Conservation (phyloP, 192 early-diverging fungal genomes). For the Podila epigama region DNA sequence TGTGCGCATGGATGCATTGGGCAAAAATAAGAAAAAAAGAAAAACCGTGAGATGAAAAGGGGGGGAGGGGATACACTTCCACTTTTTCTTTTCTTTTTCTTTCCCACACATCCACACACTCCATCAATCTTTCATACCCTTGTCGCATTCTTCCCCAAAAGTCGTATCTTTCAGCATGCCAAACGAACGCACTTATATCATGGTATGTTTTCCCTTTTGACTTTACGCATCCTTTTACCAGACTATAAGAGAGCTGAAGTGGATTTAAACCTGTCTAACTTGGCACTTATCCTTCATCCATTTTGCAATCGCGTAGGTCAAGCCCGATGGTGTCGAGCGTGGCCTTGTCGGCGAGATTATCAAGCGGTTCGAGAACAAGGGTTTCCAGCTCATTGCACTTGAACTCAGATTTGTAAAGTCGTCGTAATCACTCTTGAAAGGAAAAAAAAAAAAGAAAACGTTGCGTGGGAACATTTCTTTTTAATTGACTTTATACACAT, state of each 20-base stretch:
- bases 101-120: slow-evolving; percentile 3
- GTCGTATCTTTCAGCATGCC: slow-evolving; percentile 12
- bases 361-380: slow-evolving; percentile 84
- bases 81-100: slow-evolving; percentile 21
- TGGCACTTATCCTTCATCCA: slow-evolving; percentile 20
- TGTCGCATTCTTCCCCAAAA: slow-evolving; percentile 2
- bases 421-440: not conserved
- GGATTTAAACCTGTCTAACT: not conserved
- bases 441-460: not conserved
- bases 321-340: slow-evolving; percentile 89
- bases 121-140: no score
- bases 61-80: not conserved
- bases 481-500: not conserved
- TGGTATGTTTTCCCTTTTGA: slow-evolving; percentile 17
- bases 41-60: not conserved
- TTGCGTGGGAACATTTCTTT: not conserved
- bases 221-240: not conserved
- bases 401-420: slow-evolving; percentile 66
- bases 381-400: slow-evolving; percentile 91
- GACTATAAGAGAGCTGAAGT: no score
- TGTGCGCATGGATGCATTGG: no score
- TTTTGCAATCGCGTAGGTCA: slow-evolving; percentile 49
- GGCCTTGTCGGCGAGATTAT: slow-evolving; percentile 89
- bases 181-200: slow-evolving; percentile 47
- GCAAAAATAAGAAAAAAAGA: no score